Conservation (phyloP, 768 basidiomycete species). For the Fibroporia radiculosa region DNA sequence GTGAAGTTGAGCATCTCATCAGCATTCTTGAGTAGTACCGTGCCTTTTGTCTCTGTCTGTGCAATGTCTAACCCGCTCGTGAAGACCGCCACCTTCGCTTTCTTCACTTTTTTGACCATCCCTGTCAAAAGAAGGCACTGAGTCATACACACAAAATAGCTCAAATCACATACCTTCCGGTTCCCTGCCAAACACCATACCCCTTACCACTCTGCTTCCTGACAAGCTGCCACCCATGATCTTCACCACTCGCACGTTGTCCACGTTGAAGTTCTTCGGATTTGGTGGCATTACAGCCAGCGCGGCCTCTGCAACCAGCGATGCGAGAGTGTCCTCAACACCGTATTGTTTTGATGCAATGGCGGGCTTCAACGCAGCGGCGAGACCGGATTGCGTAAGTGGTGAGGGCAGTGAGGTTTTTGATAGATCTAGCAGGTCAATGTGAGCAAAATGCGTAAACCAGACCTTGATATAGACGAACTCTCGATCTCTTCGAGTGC, state of each 20-base stretch:
- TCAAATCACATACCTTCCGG: constrained; percentile 81
- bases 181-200: constrained; percentile 97
- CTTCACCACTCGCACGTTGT: constrained; percentile 97
- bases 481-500: constrained; percentile 86
- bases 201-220: constrained; percentile 81
- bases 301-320: constrained; percentile 88
- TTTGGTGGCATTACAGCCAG: constrained; percentile 86
- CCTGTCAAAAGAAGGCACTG: constrained; percentile 34
- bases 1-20: constrained; percentile 98
- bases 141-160: no score
- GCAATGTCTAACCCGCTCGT: constrained; percentile 88
- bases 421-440: constrained; percentile 49
- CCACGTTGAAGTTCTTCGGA: constrained; percentile 92
- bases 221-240: constrained; percentile 93
- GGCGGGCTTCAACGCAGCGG: constrained; percentile 76
- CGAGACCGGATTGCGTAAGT: constrained; percentile 59
- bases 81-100: constrained; percentile 93
- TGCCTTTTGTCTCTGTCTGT: constrained; percentile 98
- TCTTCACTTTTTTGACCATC: constrained; percentile 70
- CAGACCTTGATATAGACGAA: constrained; percentile 51
- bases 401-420: constrained; percentile 64
- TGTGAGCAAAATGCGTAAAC: neutral
- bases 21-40: constrained; percentile 90
- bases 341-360: constrained; percentile 99
- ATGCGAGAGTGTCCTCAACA: constrained; percentile 73